phyloP scores from a whole-genome alignment of 2,329 filamentous ascomycete species.

The Cytospora paraplurivora region DNA sequence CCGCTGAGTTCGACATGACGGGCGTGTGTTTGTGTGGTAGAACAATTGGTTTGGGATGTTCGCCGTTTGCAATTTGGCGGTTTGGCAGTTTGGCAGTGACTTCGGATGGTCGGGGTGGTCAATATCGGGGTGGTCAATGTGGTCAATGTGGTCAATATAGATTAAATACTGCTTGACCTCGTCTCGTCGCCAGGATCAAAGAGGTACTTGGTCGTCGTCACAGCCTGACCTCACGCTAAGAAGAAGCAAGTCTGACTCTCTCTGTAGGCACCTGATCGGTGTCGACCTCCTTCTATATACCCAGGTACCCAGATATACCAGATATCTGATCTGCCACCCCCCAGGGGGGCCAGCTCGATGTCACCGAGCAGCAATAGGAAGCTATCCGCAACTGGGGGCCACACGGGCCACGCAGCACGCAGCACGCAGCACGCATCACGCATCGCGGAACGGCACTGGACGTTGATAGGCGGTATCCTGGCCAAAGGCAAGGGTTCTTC shows the following conservation, averaged over 20 bases:
- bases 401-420: constrained; percentile 7
- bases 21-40: constrained; percentile 1
- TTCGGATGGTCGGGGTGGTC: constrained; percentile 5
- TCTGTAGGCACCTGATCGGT: background rate
- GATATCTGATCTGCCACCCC: background rate
- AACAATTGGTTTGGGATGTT: background rate
- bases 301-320: background rate
- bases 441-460: background rate
- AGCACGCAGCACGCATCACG: background rate
- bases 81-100: constrained; percentile 7
- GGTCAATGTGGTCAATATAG: constrained; percentile 9
- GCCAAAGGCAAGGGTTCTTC: constrained; percentile 6
- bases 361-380: constrained; percentile 5
- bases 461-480: background rate
- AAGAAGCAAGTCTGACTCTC: background rate
- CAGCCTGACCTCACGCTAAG: background rate
- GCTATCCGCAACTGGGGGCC: constrained; percentile 16
- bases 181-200: background rate
- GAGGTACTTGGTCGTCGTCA: too few species aligned
- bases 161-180: background rate
- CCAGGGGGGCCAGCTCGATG: background rate
- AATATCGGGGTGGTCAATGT: constrained; percentile 7
- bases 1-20: constrained; percentile 26
- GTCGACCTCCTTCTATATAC: background rate
- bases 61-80: background rate